Conservation (phyloP, 768 basidiomycete genomes). For the Coprinopsis strossmayeri region DNA sequence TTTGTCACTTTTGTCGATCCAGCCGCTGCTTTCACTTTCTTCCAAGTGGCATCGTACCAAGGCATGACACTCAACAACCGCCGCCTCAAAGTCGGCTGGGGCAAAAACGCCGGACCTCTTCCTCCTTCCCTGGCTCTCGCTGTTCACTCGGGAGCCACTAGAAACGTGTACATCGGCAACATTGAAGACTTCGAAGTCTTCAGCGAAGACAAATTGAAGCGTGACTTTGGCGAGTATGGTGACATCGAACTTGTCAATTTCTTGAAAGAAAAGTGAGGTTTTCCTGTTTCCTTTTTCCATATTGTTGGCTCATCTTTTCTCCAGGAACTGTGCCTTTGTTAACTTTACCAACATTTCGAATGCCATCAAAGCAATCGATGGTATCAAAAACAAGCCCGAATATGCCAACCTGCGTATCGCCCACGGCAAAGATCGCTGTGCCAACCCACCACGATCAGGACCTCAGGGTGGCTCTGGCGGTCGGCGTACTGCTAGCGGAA, state of each 20-base stretch:
- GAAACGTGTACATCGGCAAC: constrained; percentile 95
- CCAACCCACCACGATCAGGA: constrained; percentile 83
- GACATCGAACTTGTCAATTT: constrained; percentile 97
- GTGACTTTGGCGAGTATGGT: constrained; percentile 93
- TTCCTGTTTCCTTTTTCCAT: neutral
- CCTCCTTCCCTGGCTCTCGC: constrained; percentile 80
- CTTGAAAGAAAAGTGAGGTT: constrained; percentile 82
- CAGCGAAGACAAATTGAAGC: constrained; percentile 81
- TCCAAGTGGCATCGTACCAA: constrained; percentile 84
- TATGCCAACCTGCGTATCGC: constrained; percentile 86
- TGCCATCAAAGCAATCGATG: constrained; percentile 98
- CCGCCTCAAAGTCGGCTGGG: constrained; percentile 96
- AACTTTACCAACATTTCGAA: constrained; percentile 95
- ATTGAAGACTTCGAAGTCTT: constrained; percentile 94
- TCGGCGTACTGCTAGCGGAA: constrained; percentile 39
- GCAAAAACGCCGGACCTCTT: constrained; percentile 88
- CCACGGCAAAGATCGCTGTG: constrained; percentile 94
- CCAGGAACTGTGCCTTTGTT: constrained; percentile 90
- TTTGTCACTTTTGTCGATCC: constrained; percentile 97
- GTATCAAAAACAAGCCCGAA: constrained; percentile 86
- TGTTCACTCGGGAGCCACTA: constrained; percentile 87
- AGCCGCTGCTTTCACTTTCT: constrained; percentile 88
- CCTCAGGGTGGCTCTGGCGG: constrained; percentile 60
- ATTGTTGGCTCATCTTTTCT: constrained; percentile 1
- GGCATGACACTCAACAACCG: constrained; percentile 91